These are phyloP conservation scores for Trametes maxima DNA, from an alignment of 768 basidiomycete genomes.

Conservation along the genomic window DNA sequence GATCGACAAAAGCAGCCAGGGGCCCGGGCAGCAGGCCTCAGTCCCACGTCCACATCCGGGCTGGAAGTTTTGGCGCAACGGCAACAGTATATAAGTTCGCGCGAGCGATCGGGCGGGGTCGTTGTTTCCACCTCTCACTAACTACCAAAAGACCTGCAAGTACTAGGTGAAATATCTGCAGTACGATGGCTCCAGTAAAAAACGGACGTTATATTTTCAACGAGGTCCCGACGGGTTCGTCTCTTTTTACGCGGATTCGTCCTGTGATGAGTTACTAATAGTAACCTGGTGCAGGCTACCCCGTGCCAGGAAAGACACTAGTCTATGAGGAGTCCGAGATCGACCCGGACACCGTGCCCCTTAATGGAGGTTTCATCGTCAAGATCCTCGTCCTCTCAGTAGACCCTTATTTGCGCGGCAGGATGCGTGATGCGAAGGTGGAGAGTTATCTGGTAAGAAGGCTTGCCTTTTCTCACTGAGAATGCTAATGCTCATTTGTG, in stretches of 20 bases:
- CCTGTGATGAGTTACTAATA: no score
- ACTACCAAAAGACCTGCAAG: no score
- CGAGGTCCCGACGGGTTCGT: slow-evolving; percentile 32
- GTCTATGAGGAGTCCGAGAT: slow-evolving; percentile 32
- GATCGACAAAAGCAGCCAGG: no score
- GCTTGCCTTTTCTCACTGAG: no score
- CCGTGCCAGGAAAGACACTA: slow-evolving; percentile 34
- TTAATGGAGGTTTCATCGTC: slow-evolving; percentile 33
- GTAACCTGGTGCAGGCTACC: slow-evolving; percentile 26
- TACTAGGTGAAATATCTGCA: no score
- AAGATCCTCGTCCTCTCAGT: slow-evolving; percentile 31
- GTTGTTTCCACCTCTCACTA: no score
- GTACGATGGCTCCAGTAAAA: slow-evolving; percentile 28
- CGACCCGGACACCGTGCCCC: slow-evolving; percentile 30
- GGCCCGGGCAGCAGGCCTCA: no score
- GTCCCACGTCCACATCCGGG: no score
- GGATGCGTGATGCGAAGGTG: slow-evolving; percentile 22
- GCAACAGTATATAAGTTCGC: no score
- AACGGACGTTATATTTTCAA: slow-evolving; percentile 35
- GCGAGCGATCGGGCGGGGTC: no score
- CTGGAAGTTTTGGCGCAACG: no score
- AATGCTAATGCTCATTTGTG: not conserved
- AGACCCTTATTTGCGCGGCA: slow-evolving; percentile 26
- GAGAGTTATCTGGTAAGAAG: slow-evolving; percentile 24
- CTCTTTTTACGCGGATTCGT: not conserved